phyloP scores from a whole-genome alignment of 805 yeast genomes.

The Alloascoidea africana region DNA sequence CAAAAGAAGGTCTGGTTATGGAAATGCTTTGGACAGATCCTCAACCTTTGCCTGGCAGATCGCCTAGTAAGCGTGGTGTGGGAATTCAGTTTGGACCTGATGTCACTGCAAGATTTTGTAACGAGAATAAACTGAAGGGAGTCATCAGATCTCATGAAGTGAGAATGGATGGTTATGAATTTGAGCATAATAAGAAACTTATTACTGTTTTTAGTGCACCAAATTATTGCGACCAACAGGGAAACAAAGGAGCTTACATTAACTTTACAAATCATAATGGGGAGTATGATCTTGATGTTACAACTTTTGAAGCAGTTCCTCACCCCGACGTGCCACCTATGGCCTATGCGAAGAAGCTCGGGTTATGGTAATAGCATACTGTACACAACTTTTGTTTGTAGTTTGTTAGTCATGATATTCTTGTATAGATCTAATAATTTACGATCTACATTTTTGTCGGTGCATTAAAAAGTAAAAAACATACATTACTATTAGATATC shows the following conservation, averaged over 20 bases:
- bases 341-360: conserved; percentile 61
- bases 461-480: too few relatives aligned
- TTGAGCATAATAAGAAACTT: conserved; percentile 74
- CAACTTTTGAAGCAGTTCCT: conserved; percentile 63
- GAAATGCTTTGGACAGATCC: conserved; percentile 98
- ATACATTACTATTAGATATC: too few relatives aligned
- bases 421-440: too few relatives aligned
- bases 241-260: conserved; percentile 82
- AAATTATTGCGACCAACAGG: conserved; percentile 87
- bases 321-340: conserved; percentile 90
- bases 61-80: conserved; percentile 85
- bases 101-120: conserved; percentile 67
- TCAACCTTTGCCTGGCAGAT: conserved; percentile 59
- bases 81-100: conserved; percentile 97
- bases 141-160: conserved; percentile 93
- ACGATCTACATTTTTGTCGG: too few relatives aligned
- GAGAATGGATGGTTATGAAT: conserved; percentile 78
- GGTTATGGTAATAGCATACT: conserved; percentile 17
- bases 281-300: conserved; percentile 32
- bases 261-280: conserved; percentile 39
- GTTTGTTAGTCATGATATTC: too few relatives aligned
- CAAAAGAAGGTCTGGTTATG: conserved; percentile 87
- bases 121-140: conserved; percentile 54
- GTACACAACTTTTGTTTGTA: too few relatives aligned
- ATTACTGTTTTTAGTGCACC: conserved; percentile 98